Conservation (phyloP, 2,329 filamentous ascomycete species). For the Pyrenophora tritici-repentis region DNA sequence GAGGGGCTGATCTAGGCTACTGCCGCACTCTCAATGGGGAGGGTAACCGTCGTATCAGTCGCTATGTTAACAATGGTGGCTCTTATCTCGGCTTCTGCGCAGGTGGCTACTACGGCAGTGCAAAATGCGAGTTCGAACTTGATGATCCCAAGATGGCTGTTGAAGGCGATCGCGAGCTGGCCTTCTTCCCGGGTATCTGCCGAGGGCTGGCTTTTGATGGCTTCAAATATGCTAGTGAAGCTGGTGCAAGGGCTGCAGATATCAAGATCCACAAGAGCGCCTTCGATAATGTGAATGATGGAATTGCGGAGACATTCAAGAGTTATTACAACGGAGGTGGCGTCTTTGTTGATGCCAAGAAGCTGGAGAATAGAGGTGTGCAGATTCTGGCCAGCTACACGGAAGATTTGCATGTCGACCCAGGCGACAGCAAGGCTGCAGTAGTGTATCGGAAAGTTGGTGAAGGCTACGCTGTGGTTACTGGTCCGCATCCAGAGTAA, state of each 20-base stretch:
- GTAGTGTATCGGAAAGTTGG: slow-evolving; percentile 83
- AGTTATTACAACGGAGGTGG: slow-evolving; percentile 96
- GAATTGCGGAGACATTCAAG: slow-evolving; percentile 65
- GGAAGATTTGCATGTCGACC: slow-evolving; percentile 75
- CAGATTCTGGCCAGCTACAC: slow-evolving; percentile 82
- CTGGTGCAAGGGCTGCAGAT: slow-evolving; percentile 73
- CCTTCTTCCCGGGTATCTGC: slow-evolving; percentile 85
- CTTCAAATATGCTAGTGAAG: slow-evolving; percentile 89
- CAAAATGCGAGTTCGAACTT: slow-evolving; percentile 87
- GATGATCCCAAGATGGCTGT: slow-evolving; percentile 82
- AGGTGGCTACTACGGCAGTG: slow-evolving; percentile 86
- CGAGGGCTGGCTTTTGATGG: slow-evolving; percentile 85
- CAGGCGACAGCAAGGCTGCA: slow-evolving; percentile 74
- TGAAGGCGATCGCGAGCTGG: slow-evolving; percentile 80
- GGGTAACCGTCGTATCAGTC: slow-evolving; percentile 81
- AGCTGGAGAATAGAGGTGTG: slow-evolving; percentile 66
- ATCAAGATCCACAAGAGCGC: slow-evolving; percentile 67
- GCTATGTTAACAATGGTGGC: slow-evolving; percentile 85
- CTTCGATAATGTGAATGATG: slow-evolving; percentile 55
- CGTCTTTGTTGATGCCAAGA: slow-evolving; percentile 81
- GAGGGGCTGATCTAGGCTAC: slow-evolving; percentile 92
- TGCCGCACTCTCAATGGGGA: slow-evolving; percentile 84
- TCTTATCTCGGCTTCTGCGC: slow-evolving; percentile 91
- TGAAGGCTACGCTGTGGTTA: slow-evolving; percentile 77
- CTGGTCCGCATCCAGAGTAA: slow-evolving; percentile 91